Base-by-base conservation (phyloP, 179 eudicot species). In the Nepenthes alata region DNA sequence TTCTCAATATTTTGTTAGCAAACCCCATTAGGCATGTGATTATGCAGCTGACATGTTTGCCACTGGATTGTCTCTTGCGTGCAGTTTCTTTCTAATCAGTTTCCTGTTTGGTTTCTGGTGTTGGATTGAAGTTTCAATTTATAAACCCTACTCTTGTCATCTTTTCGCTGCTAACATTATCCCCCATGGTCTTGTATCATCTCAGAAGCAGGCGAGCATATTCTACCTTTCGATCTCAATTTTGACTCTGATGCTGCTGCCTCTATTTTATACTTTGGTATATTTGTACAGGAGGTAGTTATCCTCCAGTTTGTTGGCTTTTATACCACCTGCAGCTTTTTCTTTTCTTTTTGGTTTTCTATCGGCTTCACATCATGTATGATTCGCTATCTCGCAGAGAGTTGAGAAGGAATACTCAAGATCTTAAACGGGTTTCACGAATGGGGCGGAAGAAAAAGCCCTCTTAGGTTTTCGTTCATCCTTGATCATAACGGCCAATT, bases 201-300 rank as follows among this genome's bases (percentile, higher is more conserved):
- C 11, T 72, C 81, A 77, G 81, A 70, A 65, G 61, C 74, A 63
- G 50, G 66, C 72, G 11, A 77, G 67, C 60, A 37, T 57, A 50
- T 74, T 73, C 56, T 77, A 69, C 44, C 55, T 77, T 38, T 41
- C 39, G 47, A 64, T 74, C 38, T 77, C 77, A 51, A 49, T 73
- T 63, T 51, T 77, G 72, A 70, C 73, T 25, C 69, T 77, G 47
- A 50, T 77, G 70, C 68, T 77, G 70, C 53, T 77, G 64, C 75
- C 75, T 25, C 50, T 77, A 14, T 73, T 77, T 64, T 77, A 77
- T 13, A 77, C 63, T 39, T 73, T 77, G 66, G 63, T 77, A n/a
- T 77, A 77, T 67, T 11, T 77, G 70, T 77, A 77, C 57, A 75
- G 73, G 60, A 77, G 76, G 81, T 77, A 61, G 50, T 16, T 51